phyloP scores from a whole-genome alignment of 345 rosid genomes.

The Noccaea caerulescens region DNA sequence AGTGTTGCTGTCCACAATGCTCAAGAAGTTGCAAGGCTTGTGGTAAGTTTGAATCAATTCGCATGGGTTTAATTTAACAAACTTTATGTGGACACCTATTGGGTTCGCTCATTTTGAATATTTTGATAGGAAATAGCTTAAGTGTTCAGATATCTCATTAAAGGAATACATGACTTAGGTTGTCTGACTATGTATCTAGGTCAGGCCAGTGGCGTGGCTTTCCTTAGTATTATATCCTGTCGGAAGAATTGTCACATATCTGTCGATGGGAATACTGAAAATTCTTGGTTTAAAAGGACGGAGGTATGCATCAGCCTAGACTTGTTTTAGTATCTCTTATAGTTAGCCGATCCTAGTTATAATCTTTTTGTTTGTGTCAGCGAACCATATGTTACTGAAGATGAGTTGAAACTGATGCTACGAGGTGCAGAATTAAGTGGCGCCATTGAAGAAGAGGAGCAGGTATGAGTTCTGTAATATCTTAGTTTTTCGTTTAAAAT shows the following conservation, averaged over 20 bases:
- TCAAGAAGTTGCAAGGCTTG: slow-evolving; percentile 90
- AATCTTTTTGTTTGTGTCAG: slow-evolving; percentile 42
- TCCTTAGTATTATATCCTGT: slow-evolving; percentile 93
- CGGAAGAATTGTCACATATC: slow-evolving; percentile 87
- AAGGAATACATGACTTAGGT: slow-evolving; percentile 42
- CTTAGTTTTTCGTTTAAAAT: slow-evolving; percentile 12
- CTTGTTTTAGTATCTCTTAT: slow-evolving; percentile 20
- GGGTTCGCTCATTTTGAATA: slow-evolving; percentile 10
- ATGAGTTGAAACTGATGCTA: slow-evolving; percentile 93
- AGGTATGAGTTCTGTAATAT: slow-evolving; percentile 50
- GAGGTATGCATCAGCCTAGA: slow-evolving; percentile 59
- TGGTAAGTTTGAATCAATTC: slow-evolving; percentile 59
- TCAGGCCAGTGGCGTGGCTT: slow-evolving; percentile 99
- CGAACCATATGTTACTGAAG: slow-evolving; percentile 96
- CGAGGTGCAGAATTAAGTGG: slow-evolving; percentile 98
- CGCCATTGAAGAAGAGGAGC: slow-evolving; percentile 99
- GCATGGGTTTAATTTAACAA: slow-evolving; percentile 21
- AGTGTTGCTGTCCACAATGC: slow-evolving; percentile 98
- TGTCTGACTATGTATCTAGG: slow-evolving; percentile 67
- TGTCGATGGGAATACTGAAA: slow-evolving; percentile 98
- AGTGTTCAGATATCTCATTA: slow-evolving; percentile 12
- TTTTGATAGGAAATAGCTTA: slow-evolving; percentile 27
- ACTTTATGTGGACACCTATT: slow-evolving; percentile 4
- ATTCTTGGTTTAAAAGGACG: slow-evolving; percentile 91
- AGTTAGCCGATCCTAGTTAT: background rate